phyloP scores from a whole-genome alignment of 2,329 filamentous ascomycete species.

The Alternaria conjuncta region DNA sequence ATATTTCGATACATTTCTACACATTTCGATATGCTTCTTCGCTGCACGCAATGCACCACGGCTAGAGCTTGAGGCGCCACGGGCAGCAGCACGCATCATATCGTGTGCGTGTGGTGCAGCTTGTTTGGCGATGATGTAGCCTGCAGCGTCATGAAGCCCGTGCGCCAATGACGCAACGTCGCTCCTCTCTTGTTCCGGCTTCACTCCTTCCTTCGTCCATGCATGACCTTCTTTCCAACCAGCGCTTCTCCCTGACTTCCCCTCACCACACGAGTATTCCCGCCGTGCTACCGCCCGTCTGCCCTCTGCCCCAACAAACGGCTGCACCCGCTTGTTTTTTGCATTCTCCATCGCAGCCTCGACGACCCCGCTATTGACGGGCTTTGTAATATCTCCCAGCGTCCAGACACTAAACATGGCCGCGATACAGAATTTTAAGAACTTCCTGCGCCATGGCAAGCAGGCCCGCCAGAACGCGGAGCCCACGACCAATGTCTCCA shows the following conservation, averaged over 20 bases:
- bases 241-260: slow-evolving; percentile 17
- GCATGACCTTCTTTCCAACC: slow-evolving; percentile 33
- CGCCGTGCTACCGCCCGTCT: slow-evolving; percentile 20
- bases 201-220: slow-evolving; percentile 18
- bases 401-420: slow-evolving; percentile 57
- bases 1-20: background rate
- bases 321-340: slow-evolving; percentile 21
- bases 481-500: slow-evolving; percentile 67
- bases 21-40: background rate
- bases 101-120: slow-evolving; percentile 18
- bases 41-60: background rate
- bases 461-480: slow-evolving; percentile 77
- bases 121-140: slow-evolving; percentile 33
- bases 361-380: slow-evolving; percentile 25
- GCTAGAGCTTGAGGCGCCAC: background rate
- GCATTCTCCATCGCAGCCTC: slow-evolving; percentile 14
- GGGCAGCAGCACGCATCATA: slow-evolving; percentile 9
- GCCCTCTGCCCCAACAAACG: slow-evolving; percentile 18
- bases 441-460: slow-evolving; percentile 98
- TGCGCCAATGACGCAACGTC: slow-evolving; percentile 15
- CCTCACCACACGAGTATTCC: slow-evolving; percentile 12
- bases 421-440: slow-evolving; percentile 93
- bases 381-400: slow-evolving; percentile 17
- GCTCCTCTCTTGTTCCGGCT: slow-evolving; percentile 33
- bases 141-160: slow-evolving; percentile 31